Base-by-base conservation (phyloP, 2,329 filamentous ascomycete genomes). In the Penicillium sp. region DNA sequence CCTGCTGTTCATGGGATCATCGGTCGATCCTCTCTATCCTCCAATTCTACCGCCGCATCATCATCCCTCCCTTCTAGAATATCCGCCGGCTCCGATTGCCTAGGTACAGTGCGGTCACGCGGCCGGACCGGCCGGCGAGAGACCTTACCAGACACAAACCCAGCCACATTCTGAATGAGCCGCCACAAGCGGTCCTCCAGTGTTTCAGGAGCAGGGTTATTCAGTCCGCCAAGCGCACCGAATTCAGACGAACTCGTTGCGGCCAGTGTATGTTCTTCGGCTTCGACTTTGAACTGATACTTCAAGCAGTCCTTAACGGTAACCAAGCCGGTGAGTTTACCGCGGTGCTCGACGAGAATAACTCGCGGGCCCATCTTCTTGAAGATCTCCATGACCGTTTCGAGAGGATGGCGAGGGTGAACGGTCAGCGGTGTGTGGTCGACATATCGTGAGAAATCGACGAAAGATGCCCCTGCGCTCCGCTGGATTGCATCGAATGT, bases 371-470 rank as follows among this genome's bases (percentile, higher is more conserved):
- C 94, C 72, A 99, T 95, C 78, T 97, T 99, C 73, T 93, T 93
- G 80, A 99, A 99, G 11, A 99, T 82, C 70, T 99, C 94, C 92
- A 99, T 97, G 33, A 96, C 93, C 0, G 94, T 99, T 76, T 99
- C 94, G 0, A 99, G 85, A 0, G 93, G 90, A 0, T 97, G 84
- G 1, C 91, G 87, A 0, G 94, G 94, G 70, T 99, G 94, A 1
- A 92, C 92, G 0, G 92, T 90, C 2, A 99, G 85, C 0, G 94
- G 94, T 0, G 92, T 96, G 9, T 87, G 83, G 71, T 99, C 93
- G 51, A 96, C 87, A 70, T 93, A 97, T 47, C 89, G 87, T 66
- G 87, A 88, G 65, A 99, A 90, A 70, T 97, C 91, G 34, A 97
- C 76, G 16, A 74, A 81, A 7, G 82, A 80, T 3, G 84, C 80